Base-by-base conservation (phyloP, 352 stramenopile genomes). In the Achlya hypogyna region DNA sequence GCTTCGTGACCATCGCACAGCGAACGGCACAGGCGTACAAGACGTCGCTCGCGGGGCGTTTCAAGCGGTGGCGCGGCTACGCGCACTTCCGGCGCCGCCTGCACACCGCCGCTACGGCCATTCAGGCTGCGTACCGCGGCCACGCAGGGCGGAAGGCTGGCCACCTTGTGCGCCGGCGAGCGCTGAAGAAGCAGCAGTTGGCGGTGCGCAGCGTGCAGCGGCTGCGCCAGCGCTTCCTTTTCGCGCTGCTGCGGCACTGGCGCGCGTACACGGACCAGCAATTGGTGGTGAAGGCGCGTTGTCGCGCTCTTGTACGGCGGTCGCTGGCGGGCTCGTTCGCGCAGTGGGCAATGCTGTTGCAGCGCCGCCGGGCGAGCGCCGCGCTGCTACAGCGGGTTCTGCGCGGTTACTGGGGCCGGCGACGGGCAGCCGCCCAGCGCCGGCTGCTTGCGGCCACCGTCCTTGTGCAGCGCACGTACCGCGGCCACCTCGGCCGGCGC, bases 321-420 rank as follows among this genome's bases (percentile, higher is more conserved):
- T 76, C 77, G n/a, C 63, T 74, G 22, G 45, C 28, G 0, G 53
- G 77, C 4, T 89, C 81, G 76, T 85, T 89, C 32, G 51, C 72
- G 0, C 71, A 71, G 6, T 93, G 84, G 84, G 20, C 69, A 0
- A 1, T 9, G 0, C 89, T 80, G 68, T 52, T 78, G 0, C 20
- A 54, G 2, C 53, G 51, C 8, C 76, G 72, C 10, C 38, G 81
- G 0, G 53, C 72, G 4, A 64, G 75, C 2, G 76, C 76, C 0
- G 23, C 75, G 23, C 64, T 82, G 2, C 79, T 91, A n/a, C 84
- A 93, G 64, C 73, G 81, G 10, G 65, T 85, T 34, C 88, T 83
- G 66, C 71, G 81, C 29, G 81, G 81, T 34, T 75, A 78, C 38
- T 28, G 83, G 0, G 82, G 74, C 1, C 74, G 82, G n/a, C 74